A percentile compares a stretch with the other conserved stretches of the same genome.
phyloP scores from a whole-genome alignment of 306 rosid genomes.

The Geum urbanum region DNA sequence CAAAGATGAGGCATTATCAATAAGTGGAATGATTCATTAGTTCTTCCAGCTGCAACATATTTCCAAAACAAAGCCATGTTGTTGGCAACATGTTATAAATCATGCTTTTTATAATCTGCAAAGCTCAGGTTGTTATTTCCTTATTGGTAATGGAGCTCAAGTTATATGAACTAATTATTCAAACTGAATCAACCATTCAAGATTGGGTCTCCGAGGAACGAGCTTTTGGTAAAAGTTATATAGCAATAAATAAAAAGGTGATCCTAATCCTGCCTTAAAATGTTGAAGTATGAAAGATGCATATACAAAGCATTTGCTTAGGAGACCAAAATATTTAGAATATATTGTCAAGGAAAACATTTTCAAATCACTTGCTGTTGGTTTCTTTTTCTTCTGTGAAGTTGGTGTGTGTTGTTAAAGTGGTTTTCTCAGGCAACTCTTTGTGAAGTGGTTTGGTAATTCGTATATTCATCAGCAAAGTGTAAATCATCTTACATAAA shows the following conservation, averaged over 20 bases:
- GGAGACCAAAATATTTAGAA: background rate
- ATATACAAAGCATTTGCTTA: background rate
- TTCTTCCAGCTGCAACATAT: background rate
- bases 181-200: background rate
- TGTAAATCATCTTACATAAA: background rate
- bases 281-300: background rate
- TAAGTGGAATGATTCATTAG: slow-evolving; percentile 5
- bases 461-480: background rate
- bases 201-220: background rate
- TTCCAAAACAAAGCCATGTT: background rate
- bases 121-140: background rate
- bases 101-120: background rate
- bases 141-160: background rate
- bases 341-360: background rate
- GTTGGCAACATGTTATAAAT: background rate
- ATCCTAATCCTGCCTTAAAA: background rate
- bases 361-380: background rate
- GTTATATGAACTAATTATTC: background rate
- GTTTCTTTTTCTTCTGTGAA: background rate
- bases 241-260: background rate
- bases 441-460: slow-evolving; percentile 12
- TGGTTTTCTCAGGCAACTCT: background rate
- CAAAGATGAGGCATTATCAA: slow-evolving; percentile 11
- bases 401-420: background rate
- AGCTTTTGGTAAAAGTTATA: no score